Evolutionary conservation across 495 filamentous ascomycete species (phyloP).

Genomic region (Daldinia loculata): DNA sequence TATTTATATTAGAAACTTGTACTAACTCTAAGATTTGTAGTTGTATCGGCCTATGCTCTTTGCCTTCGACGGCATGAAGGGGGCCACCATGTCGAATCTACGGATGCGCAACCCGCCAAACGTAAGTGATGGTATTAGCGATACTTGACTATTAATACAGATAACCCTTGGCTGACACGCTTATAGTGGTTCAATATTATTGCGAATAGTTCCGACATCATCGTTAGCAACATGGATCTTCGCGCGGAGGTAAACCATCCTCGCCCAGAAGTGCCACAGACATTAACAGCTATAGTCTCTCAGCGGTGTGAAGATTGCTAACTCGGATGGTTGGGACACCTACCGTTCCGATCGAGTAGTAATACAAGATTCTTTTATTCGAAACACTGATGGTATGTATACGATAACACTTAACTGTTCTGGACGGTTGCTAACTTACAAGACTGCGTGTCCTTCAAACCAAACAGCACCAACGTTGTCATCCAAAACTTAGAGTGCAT

Average conservation of each 20-base stretch:
- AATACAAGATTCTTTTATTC: constrained; percentile 73
- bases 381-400: constrained; percentile 67
- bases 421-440: background rate
- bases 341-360: constrained; percentile 69
- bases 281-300: constrained; percentile 13
- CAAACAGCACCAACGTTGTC: constrained; percentile 77
- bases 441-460: constrained; percentile 80
- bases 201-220: constrained; percentile 71
- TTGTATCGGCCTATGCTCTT: constrained; percentile 57
- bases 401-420: background rate
- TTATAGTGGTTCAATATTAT: constrained; percentile 69
- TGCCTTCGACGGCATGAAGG: constrained; percentile 68
- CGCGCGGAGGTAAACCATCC: constrained; percentile 9
- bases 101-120: constrained; percentile 71
- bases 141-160: background rate
- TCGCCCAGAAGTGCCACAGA: too few species aligned
- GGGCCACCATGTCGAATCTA: constrained; percentile 67
- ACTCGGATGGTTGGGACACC: constrained; percentile 78
- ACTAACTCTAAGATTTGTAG: constrained; percentile 13
- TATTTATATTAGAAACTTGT: background rate
- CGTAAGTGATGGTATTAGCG: constrained; percentile 15
- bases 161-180: background rate
- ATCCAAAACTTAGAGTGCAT: constrained; percentile 75
- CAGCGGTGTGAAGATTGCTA: constrained; percentile 45
- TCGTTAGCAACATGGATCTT: constrained; percentile 74